Conservation (phyloP, 352 stramenopile species). For the Aphanomyces astaci region DNA sequence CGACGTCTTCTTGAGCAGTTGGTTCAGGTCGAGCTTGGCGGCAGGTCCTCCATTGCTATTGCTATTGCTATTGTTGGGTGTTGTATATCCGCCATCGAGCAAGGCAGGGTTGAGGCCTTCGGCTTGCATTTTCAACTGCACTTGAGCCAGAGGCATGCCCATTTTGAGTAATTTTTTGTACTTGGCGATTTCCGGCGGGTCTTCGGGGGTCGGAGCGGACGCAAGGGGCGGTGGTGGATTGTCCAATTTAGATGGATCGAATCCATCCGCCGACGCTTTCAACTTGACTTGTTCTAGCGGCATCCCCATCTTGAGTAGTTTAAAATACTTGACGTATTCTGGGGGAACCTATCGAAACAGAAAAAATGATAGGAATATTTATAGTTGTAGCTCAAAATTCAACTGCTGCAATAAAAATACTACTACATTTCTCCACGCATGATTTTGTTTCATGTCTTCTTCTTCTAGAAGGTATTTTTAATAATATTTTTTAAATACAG, state of each 20-base stretch:
- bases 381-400: no score
- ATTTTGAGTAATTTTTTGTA: slow-evolving; percentile 95
- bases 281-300: slow-evolving; percentile 88
- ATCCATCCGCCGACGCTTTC: slow-evolving; percentile 78
- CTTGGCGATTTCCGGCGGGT: slow-evolving; percentile 37
- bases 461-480: no score
- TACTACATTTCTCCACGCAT: no score
- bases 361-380: no score
- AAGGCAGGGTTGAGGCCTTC: slow-evolving; percentile 57
- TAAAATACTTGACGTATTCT: slow-evolving; percentile 92
- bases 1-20: not conserved
- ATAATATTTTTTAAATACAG: no score
- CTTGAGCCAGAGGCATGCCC: slow-evolving; percentile 82
- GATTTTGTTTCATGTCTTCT: no score
- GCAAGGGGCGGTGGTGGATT: slow-evolving; percentile 17
- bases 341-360: slow-evolving; percentile 47
- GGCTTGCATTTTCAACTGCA: slow-evolving; percentile 90
- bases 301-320: slow-evolving; percentile 89
- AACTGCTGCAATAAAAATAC: no score
- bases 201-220: not conserved
- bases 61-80: not conserved
- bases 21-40: slow-evolving; percentile 1
- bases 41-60: not conserved
- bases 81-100: slow-evolving; percentile 38
- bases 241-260: slow-evolving; percentile 59